Percentiles rank a stretch among this genome's conserved stretches.
Evolutionary conservation across 768 basidiomycete species (phyloP).

Genomic region (Hygrophorus pudorinus): DNA sequence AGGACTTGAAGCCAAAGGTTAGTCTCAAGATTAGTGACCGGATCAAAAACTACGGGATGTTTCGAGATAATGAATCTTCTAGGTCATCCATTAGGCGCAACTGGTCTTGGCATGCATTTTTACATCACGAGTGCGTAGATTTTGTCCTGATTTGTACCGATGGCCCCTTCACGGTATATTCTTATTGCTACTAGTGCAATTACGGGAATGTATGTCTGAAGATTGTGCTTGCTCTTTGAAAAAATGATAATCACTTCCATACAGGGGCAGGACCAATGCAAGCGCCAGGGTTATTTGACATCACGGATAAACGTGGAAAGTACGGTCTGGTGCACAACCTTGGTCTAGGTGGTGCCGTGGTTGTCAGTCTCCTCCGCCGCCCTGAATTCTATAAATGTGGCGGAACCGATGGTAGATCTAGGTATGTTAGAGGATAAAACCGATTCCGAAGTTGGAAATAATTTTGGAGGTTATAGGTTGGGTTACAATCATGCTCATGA

Average conservation of each 20-base stretch:
- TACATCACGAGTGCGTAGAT: slow-evolving; percentile 60
- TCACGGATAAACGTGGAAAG: slow-evolving; percentile 57
- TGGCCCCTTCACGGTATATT: not conserved
- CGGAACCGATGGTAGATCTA: slow-evolving; percentile 56
- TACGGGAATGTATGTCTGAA: slow-evolving; percentile 48
- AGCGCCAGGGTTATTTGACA: slow-evolving; percentile 58
- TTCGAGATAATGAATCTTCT: too few relatives aligned
- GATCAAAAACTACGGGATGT: too few relatives aligned
- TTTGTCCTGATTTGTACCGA: slow-evolving; percentile 1
- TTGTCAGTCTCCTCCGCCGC: slow-evolving; percentile 64
- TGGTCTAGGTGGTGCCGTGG: slow-evolving; percentile 73
- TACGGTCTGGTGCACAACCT: slow-evolving; percentile 79
- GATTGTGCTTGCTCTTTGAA: not conserved
- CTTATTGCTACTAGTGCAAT: slow-evolving; percentile 60
- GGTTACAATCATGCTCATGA: slow-evolving; percentile 77
- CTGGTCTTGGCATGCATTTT: slow-evolving; percentile 81
- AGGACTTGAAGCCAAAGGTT: slow-evolving; percentile 79
- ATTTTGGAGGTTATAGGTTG: slow-evolving; percentile 29
- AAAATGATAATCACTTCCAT: not conserved
- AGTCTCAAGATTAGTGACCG: too few relatives aligned
- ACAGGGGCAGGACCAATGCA: slow-evolving; percentile 82
- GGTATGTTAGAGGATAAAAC: slow-evolving; percentile 26
- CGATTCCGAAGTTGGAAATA: not conserved
- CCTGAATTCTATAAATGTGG: slow-evolving; percentile 67
- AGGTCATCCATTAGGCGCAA: slow-evolving; percentile 68